These are phyloP conservation scores for Ambrosiella xylebori DNA, from an alignment of 2,329 filamentous ascomycete species.

Conservation along the genomic window DNA sequence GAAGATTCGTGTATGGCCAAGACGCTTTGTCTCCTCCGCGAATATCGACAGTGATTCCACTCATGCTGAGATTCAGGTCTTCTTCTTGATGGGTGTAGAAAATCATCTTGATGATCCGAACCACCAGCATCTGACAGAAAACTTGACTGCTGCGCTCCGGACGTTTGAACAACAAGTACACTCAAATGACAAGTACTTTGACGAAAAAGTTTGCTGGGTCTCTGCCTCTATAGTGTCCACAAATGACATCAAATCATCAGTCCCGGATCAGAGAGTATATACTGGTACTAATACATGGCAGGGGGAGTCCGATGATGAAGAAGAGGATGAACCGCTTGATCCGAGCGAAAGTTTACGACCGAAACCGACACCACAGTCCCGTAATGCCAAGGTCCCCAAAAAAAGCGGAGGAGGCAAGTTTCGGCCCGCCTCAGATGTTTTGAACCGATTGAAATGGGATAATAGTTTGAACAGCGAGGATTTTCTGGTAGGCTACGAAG, in stretches of 20 bases:
- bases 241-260: constrained; percentile 25
- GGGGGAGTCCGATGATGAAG: constrained; percentile 22
- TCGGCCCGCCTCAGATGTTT: constrained; percentile 38
- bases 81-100: not conserved
- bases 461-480: constrained; percentile 32
- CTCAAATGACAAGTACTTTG: constrained; percentile 30
- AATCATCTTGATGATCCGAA: not conserved
- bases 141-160: constrained; percentile 22
- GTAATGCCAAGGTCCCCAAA: constrained; percentile 14
- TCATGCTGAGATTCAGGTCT: not conserved
- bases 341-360: not conserved
- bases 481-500: constrained; percentile 43
- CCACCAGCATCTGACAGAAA: not conserved
- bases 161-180: constrained; percentile 33
- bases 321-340: constrained; percentile 20
- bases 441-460: constrained; percentile 44
- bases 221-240: constrained; percentile 23
- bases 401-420: constrained; percentile 28
- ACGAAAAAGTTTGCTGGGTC: constrained; percentile 32
- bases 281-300: constrained; percentile 28
- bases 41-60: not conserved
- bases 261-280: constrained; percentile 32
- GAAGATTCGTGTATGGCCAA: not conserved
- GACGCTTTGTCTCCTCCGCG: not conserved
- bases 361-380: not conserved